Evolutionary conservation across 2,329 filamentous ascomycete species (phyloP), one percentile per base, ranked within the genome.

Genomic region (Exophiala mesophila): DNA sequence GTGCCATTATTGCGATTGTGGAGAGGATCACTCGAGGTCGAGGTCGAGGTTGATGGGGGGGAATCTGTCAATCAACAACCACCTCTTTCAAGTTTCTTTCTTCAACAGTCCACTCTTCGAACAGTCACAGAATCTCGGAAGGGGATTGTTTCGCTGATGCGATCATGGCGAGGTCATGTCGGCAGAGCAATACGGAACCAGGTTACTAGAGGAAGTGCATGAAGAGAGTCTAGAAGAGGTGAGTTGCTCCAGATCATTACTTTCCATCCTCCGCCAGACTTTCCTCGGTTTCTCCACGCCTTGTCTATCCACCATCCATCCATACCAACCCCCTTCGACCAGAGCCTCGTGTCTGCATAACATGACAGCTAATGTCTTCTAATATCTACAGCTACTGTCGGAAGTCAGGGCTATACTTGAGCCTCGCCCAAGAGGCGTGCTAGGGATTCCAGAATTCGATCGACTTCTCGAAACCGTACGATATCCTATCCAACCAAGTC

Each of bases 161-260:
- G 29, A 26, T 41, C 46, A 52, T 52, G 49, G 49, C 49, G 37
- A 12, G 36, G 35, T 28, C 46, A 49, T 52, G 49, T 46, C 49
- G 35, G 46, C 47, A 12, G 36, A 45, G 45, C 49, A 45, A 35
- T 47, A 49, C 21, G 49, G 49, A 28, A 69, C 67, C 57, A 71
- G 63, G 55, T 63, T 80, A 58, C 62, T 81, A 43, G 63, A 57
- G 34, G 71, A 74, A 53, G 65, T 76, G 40, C 63, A 70, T 45
- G 68, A 72, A 53, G 65, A 71, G 52, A 59, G 62, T 38, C 58
- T 77, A 41, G 66, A 72, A 49, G 67, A 77, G 66, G 76, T 78
- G 54, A 52, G 60, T 61, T 36, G 31, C n/a, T n/a, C n/a, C n/a
- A n/a, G n/a, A n/a, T n/a, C n/a, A n/a, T n/a, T n/a, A n/a, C n/a